Percentiles rank a stretch among this genome's conserved stretches.
These are phyloP conservation scores for Theobroma grandiflorum DNA, from an alignment of 441 rosid species.

Conservation along the genomic window DNA sequence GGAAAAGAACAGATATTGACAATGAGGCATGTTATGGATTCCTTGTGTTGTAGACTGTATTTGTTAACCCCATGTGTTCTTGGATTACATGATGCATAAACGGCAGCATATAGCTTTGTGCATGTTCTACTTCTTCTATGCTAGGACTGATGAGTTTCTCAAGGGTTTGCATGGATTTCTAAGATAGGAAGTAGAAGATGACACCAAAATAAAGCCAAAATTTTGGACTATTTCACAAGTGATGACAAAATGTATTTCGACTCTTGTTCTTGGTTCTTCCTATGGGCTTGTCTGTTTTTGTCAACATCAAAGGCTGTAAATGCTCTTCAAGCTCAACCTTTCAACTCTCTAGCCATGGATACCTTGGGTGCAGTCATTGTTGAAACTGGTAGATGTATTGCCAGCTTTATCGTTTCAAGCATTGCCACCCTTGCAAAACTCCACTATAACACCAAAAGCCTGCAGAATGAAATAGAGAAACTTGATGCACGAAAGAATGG, in stretches of 20 bases:
- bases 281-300: not conserved
- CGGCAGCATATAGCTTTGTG: not conserved
- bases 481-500: constrained; percentile 9
- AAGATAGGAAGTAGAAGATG: not conserved
- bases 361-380: not conserved
- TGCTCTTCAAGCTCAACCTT: not conserved
- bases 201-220: not conserved
- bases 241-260: not conserved
- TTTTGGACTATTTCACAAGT: not conserved
- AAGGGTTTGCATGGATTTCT: constrained; percentile 3
- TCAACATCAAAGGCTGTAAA: constrained; percentile 2
- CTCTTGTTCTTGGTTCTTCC: constrained; percentile 12
- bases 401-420: not conserved
- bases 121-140: not conserved
- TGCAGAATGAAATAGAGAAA: constrained; percentile 7
- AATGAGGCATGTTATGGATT: not conserved
- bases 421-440: not conserved
- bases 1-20: too few relatives aligned
- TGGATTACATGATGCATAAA: not conserved
- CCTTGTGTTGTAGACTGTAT: not conserved
- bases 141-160: not conserved
- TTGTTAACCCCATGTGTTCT: not conserved
- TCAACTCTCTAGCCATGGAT: constrained; percentile 15
- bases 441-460: constrained; percentile 8
- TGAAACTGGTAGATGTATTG: constrained; percentile 10